These are phyloP conservation scores for Jaltomata sinuosa DNA, from an alignment of 257 asterid species.

Conservation along the genomic window DNA sequence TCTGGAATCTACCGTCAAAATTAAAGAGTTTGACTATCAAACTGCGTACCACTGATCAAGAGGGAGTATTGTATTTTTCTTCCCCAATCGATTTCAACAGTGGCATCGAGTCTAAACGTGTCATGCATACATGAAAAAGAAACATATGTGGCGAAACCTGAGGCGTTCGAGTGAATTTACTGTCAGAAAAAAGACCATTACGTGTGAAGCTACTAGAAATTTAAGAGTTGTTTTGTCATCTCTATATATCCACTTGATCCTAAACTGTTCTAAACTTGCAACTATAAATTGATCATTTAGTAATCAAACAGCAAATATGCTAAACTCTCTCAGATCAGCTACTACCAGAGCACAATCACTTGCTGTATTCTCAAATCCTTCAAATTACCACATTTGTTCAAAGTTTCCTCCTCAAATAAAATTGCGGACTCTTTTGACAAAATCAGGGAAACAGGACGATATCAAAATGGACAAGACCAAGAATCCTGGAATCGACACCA, in stretches of 20 bases:
- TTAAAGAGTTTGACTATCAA: no score
- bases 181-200: background rate
- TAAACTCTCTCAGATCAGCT: background rate
- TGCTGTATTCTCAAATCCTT: background rate
- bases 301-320: background rate
- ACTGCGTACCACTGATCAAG: no score
- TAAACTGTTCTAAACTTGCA: background rate
- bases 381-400: background rate
- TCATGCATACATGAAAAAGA: background rate
- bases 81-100: background rate
- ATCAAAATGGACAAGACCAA: background rate
- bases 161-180: background rate
- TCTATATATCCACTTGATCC: background rate
- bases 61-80: background rate
- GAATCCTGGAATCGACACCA: background rate
- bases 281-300: background rate
- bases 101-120: background rate
- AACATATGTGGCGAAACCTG: background rate
- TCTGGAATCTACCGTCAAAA: no score
- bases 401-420: background rate
- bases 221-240: background rate
- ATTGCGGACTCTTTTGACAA: background rate
- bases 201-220: constrained; percentile 12
- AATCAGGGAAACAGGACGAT: background rate
- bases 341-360: background rate